These are phyloP conservation scores for Delphinella strobiligena DNA, from an alignment of 2,329 filamentous ascomycete genomes.

Conservation along the genomic window DNA sequence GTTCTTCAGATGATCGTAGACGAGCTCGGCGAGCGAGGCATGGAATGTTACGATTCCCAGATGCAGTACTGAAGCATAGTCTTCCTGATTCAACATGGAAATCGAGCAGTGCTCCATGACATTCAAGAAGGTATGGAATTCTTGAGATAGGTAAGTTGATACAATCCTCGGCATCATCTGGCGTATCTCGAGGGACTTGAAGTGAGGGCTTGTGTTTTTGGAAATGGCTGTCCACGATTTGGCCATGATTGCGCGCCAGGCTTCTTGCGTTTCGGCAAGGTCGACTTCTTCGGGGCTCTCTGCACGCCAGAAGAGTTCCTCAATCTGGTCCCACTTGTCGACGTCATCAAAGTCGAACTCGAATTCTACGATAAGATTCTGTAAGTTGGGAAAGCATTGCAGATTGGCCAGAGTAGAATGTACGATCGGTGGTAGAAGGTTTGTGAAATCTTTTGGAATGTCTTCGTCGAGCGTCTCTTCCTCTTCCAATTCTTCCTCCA, in stretches of 20 bases:
- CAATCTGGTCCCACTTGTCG: background rate
- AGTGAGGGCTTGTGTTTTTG: background rate
- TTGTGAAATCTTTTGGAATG: background rate
- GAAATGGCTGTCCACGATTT: background rate
- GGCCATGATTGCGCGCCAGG: background rate
- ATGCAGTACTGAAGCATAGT: background rate
- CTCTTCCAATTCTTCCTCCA: too few species aligned
- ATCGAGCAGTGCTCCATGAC: background rate
- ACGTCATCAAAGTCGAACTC: background rate
- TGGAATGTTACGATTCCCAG: background rate
- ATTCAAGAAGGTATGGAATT: background rate
- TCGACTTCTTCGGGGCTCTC: background rate
- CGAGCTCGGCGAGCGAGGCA: background rate
- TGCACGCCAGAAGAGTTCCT: background rate
- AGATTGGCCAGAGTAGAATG: background rate
- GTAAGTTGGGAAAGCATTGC: background rate
- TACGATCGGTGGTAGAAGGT: background rate
- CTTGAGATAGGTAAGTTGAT: background rate
- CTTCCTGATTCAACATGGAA: background rate
- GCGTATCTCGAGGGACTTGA: background rate
- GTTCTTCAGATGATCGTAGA: background rate
- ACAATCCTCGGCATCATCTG: background rate
- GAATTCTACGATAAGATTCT: background rate
- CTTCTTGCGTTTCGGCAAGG: background rate
- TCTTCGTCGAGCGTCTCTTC: background rate